Base-by-base conservation (phyloP, 2,329 filamentous ascomycete species). In the Pseudogymnoascus pannorum region DNA sequence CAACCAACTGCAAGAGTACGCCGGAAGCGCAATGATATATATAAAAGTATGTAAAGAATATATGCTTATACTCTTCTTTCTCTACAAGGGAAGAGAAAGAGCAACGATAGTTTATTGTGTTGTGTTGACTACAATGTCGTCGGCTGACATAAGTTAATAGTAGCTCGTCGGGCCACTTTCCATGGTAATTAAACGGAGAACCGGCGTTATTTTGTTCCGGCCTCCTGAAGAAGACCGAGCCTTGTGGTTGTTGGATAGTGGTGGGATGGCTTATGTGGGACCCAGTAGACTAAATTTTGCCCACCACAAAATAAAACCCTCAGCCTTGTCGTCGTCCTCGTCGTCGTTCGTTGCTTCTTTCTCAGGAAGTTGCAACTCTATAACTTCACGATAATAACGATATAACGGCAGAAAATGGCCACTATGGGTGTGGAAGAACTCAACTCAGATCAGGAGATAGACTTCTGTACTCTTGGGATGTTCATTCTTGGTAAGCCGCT, bases 381-480 rank as follows among this genome's bases (percentile, higher is more conserved):
- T 31, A 54, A 54, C 44, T 31, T 18, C 24, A 11, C 20, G 22
- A 51, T 29, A 29, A 4, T 7, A 61, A 54, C 61, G 11, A 61
- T 58, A 67, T 67, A 57, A 71, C 69, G 69, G 66, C 66, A n/a
- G 59, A 65, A 67, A 42, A 70, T 70, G 68, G 66, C 66, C 60
- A 65, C 68, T 59, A 66, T 64, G 59, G 62, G 68, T 22, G 65
- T 66, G 36, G 65, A 68, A 26, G 64, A 66, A 18, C 51, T 68
- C 42, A 38, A 31, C 44, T 24, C 44, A 3, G 44, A 54, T 6
- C 76, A 77, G 63, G 73, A 75, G 57, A 79, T 87, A 59, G 86
- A 89, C 66, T 88, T 89, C 72, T 84, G 86, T 63, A 88, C 86
- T 0, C 69, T 89, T 68, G 87, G 86, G 68, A 89, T 89, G 87